phyloP scores from a whole-genome alignment of 495 filamentous ascomycete genomes.

The Podospora anserina region DNA sequence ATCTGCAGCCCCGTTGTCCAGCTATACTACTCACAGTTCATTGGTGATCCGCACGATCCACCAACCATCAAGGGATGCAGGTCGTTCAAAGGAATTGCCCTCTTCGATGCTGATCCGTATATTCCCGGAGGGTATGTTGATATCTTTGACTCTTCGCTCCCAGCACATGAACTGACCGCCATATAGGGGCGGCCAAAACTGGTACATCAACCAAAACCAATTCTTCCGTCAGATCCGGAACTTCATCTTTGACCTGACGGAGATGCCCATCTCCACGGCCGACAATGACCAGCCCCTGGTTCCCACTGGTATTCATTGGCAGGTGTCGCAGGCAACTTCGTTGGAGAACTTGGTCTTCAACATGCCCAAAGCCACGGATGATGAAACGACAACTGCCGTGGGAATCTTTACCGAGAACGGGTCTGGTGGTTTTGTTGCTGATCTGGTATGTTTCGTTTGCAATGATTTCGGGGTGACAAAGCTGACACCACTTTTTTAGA shows the following conservation, averaged over 20 bases:
- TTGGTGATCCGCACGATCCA: constrained; percentile 61
- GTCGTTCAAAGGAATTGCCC: constrained; percentile 69
- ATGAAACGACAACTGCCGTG: constrained; percentile 2
- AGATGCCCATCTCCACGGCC: constrained; percentile 20
- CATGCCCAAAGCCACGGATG: background rate
- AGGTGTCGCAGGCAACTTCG: constrained; percentile 88
- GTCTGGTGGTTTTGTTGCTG: constrained; percentile 67
- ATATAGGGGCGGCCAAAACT: constrained; percentile 27
- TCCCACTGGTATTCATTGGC: constrained; percentile 77
- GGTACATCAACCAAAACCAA: constrained; percentile 34
- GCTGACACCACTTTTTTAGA: too few species aligned
- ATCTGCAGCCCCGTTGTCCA: constrained; percentile 61
- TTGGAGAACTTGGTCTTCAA: constrained; percentile 74
- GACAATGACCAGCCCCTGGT: constrained; percentile 22
- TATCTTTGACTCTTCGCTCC: too few species aligned
- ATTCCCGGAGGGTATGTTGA: constrained; percentile 14
- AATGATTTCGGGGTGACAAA: too few species aligned
- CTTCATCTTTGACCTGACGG: constrained; percentile 78
- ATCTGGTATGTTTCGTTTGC: constrained; percentile 45
- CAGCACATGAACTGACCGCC: background rate
- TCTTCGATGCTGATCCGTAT: constrained; percentile 83
- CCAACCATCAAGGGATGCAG: constrained; percentile 68
- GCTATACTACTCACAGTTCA: constrained; percentile 70
- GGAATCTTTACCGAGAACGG: constrained; percentile 97
- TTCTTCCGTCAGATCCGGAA: constrained; percentile 95